Percentiles rank a stretch among this genome's conserved stretches.
phyloP scores from a whole-genome alignment of 345 rosid species.

The Turnera subulata region DNA sequence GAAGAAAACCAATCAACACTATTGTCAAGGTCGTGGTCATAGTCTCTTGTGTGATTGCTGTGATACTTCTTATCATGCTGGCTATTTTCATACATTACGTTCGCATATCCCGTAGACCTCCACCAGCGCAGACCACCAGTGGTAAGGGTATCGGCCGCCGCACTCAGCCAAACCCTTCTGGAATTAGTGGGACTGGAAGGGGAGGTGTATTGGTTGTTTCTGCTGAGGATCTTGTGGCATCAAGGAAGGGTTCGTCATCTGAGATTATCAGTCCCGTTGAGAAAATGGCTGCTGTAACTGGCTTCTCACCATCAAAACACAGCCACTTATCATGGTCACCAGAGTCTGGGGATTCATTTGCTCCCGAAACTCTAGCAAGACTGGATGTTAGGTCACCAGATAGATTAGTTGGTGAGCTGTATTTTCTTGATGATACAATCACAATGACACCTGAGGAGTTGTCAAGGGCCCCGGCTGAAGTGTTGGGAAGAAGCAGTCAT shows the following conservation, averaged over 20 bases:
- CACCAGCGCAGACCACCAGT: slow-evolving; percentile 38
- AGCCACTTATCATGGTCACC: slow-evolving; percentile 88
- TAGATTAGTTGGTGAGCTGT: slow-evolving; percentile 78
- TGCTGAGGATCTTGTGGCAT: slow-evolving; percentile 74
- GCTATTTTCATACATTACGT: slow-evolving; percentile 64
- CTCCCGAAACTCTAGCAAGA: slow-evolving; percentile 72
- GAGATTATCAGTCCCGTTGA: slow-evolving; percentile 75
- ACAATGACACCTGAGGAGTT: slow-evolving; percentile 87
- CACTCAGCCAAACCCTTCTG: slow-evolving; percentile 49
- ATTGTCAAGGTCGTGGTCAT: slow-evolving; percentile 66
- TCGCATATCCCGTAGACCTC: slow-evolving; percentile 51
- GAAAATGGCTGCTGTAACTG: slow-evolving; percentile 56
- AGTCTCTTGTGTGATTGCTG: slow-evolving; percentile 65
- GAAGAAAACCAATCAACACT: slow-evolving; percentile 45
- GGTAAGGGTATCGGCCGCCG: slow-evolving; percentile 40
- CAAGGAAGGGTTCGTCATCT: slow-evolving; percentile 79
- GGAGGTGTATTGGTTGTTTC: slow-evolving; percentile 72
- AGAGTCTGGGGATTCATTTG: slow-evolving; percentile 82
- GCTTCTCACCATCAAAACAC: slow-evolving; percentile 86
- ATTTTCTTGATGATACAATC: slow-evolving; percentile 88
- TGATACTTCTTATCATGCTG: slow-evolving; percentile 66
- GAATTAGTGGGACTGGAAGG: slow-evolving; percentile 37
- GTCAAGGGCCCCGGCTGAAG: slow-evolving; percentile 97
- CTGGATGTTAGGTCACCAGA: slow-evolving; percentile 94
- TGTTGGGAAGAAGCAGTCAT: slow-evolving; percentile 94